Base-by-base conservation (phyloP, 345 rosid species). In the Kandelia obovata region DNA sequence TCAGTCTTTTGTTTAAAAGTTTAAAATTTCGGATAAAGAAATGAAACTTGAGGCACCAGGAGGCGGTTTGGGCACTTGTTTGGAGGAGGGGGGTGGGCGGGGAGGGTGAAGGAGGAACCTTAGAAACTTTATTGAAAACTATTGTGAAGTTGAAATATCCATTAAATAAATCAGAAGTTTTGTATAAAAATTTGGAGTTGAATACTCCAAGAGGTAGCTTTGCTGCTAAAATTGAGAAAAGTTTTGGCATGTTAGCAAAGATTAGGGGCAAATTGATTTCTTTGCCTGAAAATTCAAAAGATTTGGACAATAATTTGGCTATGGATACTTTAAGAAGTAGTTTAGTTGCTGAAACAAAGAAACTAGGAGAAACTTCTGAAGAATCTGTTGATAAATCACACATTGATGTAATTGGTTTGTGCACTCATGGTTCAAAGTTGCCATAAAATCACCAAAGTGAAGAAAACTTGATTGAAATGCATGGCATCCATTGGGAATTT, bases 61-160 rank as follows among this genome's bases (percentile, higher is more conserved):
- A 46, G 72, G 2, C 10, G 17, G 49, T 34, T 26, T 61, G 49
- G 25, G 59, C 7, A 6, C 52, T 32, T 49, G 37, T 58, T 34
- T 34, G 37, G 9, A 6, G 37, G 37, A 34, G 26, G 6, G 11
- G 76, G 39, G 53, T 39, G 46, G 46, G 13, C 3, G 15, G 4
- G 46, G 46, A 10, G 46, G 15, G 4, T 9, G 46, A 11, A 10
- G 46, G 9, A 1, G 64, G 46, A 34, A 66, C 17, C 25, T 25
- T 58, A 10, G 61, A 68, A 25, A 71, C 47, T 30, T 9, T 79
- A 52, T 70, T 31, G 53, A 75, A 85, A 46, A 37, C 81, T 25
- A 5, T 32, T 46, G 75, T 70, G 52, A 79, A 64, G 58, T 67
- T 69, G 72, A 76, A 65, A 62, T 67, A 28, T 4, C 17, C 17